A percentile compares a stretch with the other conserved stretches of the same genome.
Evolutionary conservation across 208 protist species (phyloP).

Genomic region (Porcisia deanei): DNA sequence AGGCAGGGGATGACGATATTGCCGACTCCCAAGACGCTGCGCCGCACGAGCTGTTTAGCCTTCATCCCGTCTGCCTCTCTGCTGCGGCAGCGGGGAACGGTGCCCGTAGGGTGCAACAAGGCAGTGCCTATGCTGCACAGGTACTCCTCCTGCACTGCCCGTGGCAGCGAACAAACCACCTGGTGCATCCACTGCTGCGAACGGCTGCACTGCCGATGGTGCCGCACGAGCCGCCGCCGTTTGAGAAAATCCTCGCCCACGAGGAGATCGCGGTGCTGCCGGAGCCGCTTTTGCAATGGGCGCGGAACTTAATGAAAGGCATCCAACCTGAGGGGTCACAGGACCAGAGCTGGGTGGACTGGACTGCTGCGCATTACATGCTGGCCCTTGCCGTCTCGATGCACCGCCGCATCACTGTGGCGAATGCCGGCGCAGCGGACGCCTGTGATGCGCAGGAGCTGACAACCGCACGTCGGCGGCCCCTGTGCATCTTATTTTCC

Average conservation of each 20-base stretch:
- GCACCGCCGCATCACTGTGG: constrained; percentile 53
- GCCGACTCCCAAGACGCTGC: not conserved
- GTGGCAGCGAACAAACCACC: constrained; percentile 41
- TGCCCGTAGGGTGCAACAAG: not conserved
- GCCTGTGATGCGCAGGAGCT: constrained; percentile 39
- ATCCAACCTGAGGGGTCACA: constrained; percentile 24
- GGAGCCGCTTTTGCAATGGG: constrained; percentile 31
- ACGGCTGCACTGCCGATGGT: constrained; percentile 15
- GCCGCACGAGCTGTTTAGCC: not conserved
- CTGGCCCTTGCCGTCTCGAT: constrained; percentile 75
- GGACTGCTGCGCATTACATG: constrained; percentile 62
- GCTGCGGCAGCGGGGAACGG: not conserved
- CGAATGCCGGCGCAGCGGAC: constrained; percentile 51
- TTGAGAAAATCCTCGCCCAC: constrained; percentile 31
- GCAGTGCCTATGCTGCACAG: constrained; percentile 7
- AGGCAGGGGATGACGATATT: not conserved
- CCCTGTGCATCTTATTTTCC: constrained; percentile 90
- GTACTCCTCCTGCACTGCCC: constrained; percentile 59
- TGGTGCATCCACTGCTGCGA: constrained; percentile 56
- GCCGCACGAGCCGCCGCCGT: constrained; percentile 25
- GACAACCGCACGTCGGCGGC: constrained; percentile 41
- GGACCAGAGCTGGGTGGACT: constrained; percentile 45
- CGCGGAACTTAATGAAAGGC: constrained; percentile 25
- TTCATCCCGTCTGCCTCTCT: constrained; percentile 23
- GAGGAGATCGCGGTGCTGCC: constrained; percentile 36